A percentile compares a stretch with the other conserved stretches of the same genome.
Evolutionary conservation across 371 early-diverging fungal species (phyloP).

Genomic region (Circinella minor): DNA sequence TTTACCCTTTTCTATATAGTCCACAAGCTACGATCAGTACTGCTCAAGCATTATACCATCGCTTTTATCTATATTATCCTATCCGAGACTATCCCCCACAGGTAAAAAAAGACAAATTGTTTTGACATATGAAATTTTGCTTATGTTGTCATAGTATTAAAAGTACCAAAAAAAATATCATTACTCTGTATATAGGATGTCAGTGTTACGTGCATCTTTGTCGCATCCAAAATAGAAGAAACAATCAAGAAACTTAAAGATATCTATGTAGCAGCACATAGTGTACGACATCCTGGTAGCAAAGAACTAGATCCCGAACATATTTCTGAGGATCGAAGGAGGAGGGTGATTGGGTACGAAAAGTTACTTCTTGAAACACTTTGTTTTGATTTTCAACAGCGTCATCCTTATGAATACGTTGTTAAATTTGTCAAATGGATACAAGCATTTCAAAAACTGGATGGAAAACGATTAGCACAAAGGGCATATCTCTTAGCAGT

Average conservation of each 20-base stretch:
- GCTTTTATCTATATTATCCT: conserved; percentile 70
- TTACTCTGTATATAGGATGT: conserved; percentile 46
- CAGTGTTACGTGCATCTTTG: conserved; percentile 71
- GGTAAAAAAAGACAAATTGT: conserved; percentile 15
- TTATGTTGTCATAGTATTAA: too few relatives aligned
- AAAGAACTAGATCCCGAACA: conserved; percentile 64
- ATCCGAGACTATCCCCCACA: conserved; percentile 48
- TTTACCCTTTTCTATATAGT: conserved; percentile 28
- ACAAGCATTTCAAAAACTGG: conserved; percentile 34
- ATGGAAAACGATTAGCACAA: conserved; percentile 50
- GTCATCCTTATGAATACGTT: conserved; percentile 64
- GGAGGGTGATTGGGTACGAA: conserved; percentile 61
- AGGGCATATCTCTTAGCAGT: conserved; percentile 59
- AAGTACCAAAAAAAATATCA: too few relatives aligned
- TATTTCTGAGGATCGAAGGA: conserved; percentile 60
- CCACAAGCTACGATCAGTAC: conserved; percentile 78
- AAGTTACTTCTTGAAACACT: conserved; percentile 64
- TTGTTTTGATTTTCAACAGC: conserved; percentile 68
- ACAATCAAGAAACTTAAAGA: conserved; percentile 78
- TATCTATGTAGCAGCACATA: conserved; percentile 68
- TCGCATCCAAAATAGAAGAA: conserved; percentile 80
- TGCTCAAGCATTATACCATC: conserved; percentile 74
- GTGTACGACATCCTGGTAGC: conserved; percentile 57
- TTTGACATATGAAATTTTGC: background rate
- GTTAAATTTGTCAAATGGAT: conserved; percentile 67